Evolutionary conservation across 176 grass and related monocot species (phyloP).

Genomic region (Sorghum bicolor): Sorghum_bicolor_NCBIv3 NC_012870.2:13246501-13247000

Average conservation of each 20-base stretch:
- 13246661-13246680: background rate
- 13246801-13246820: too few species aligned
- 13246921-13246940: too few species aligned
- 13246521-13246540: background rate
- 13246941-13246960: too few species aligned
- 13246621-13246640: background rate
- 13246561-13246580: background rate
- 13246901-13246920: too few species aligned
- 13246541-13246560: background rate
- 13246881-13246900: background rate
- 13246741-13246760: background rate
- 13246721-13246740: background rate
- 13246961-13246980: too few species aligned
- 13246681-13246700: background rate
- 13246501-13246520: background rate
- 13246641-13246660: background rate
- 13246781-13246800: background rate
- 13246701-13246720: background rate
- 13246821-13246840: background rate
- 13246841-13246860: background rate
- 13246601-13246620: background rate
- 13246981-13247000: too few species aligned
- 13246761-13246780: background rate
- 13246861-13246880: background rate
- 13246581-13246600: background rate